Conservation (phyloP, 1,139 yeast species). For the Torulaspora pretoriensis region DNA sequence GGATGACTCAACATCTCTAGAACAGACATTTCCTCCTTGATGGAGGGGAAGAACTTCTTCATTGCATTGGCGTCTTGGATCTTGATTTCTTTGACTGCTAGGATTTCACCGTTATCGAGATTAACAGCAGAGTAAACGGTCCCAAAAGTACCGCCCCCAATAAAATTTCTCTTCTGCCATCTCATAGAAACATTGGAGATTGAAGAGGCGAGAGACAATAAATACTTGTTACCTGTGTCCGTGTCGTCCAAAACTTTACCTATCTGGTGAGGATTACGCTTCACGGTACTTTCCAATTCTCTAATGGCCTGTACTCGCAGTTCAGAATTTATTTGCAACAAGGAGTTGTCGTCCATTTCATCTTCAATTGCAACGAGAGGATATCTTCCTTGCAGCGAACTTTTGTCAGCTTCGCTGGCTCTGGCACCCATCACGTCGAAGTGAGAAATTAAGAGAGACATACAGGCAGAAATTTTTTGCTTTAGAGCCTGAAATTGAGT, state of each 20-base stretch:
- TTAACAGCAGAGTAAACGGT: constrained; percentile 89
- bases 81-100: constrained; percentile 95
- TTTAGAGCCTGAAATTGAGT: constrained; percentile 71
- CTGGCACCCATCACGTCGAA: constrained; percentile 98
- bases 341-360: constrained; percentile 41
- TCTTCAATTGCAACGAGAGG: constrained; percentile 34
- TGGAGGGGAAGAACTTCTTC: constrained; percentile 78
- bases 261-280: constrained; percentile 42
- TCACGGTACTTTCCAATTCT: constrained; percentile 31
- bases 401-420: constrained; percentile 64
- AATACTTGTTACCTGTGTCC: constrained; percentile 81
- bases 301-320: constrained; percentile 37
- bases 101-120: constrained; percentile 89
- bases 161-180: constrained; percentile 93
- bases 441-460: constrained; percentile 89
- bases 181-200: constrained; percentile 87
- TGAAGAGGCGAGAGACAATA: constrained; percentile 82
- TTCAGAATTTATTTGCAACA: constrained; percentile 36
- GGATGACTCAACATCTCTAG: constrained; percentile 93
- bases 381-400: constrained; percentile 38
- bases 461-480: constrained; percentile 87
- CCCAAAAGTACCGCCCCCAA: constrained; percentile 97
- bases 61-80: constrained; percentile 87
- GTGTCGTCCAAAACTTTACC: constrained; percentile 89
- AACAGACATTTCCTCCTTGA: constrained; percentile 95